Base-by-base conservation (phyloP, 2,329 filamentous ascomycete genomes). In the Daldinia sp. region DNA sequence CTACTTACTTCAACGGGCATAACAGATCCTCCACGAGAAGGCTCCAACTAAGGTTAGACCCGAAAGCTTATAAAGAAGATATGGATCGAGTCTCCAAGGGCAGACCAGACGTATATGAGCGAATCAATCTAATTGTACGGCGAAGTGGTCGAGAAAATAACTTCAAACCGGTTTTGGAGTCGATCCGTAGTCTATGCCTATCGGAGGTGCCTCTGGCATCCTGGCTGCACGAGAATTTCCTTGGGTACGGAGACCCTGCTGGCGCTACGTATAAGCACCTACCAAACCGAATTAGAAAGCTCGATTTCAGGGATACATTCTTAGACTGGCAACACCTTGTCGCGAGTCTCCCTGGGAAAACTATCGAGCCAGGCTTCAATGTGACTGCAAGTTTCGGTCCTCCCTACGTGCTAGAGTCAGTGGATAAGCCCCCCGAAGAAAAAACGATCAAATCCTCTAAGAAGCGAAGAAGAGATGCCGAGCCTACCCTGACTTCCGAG, bases 141-240 rank as follows among this genome's bases (percentile, higher is more conserved):
- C 86, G 95, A 69, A 90, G 87, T 74, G 90, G 92, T 25, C 85
- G 94, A 62, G 95, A 99, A 77, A 99, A 99, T 79, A 99, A 99
- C 77, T 99, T 99, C 82, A 96, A 92, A 73, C 89, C 94, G 8
- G 89, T 99, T 8, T 82, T 99, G 32, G 92, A 97, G 71, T 97
- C 94, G 1, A 96, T 99, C 73, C 92, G 90, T 73, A 91, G 87
- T 67, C 84, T 99, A 27, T 90, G 93, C 1, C 82, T 96, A 30
- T 93, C 93, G 0, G 92, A 96, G 70, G 89, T 94, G 17, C 91
- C 92, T 5, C 83, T 98, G 55, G 93, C 95, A 11, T 86, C 89
- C 1, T 99, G 95, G 95, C 83, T 99, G 41, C 93, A 97, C 72
- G 95, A 98, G 69, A 94, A 98, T 8, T 99, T 98, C 76, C 81